phyloP scores from a whole-genome alignment of 441 rosid species.

The Erodium moschatum region DNA sequence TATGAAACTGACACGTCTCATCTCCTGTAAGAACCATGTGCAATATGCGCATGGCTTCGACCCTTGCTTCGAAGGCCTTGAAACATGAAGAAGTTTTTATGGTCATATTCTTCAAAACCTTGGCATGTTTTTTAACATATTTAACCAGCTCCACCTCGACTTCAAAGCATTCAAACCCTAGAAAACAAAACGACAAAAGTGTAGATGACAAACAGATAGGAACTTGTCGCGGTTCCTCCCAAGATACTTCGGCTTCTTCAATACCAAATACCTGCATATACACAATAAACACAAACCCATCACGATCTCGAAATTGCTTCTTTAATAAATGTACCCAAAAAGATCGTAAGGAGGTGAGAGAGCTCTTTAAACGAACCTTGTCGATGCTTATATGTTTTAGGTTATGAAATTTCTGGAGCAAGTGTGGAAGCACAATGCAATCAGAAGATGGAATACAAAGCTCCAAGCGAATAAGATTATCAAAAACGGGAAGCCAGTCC shows the following conservation, averaged over 20 bases:
- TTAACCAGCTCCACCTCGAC: neutral
- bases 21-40: too few relatives aligned
- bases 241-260: neutral
- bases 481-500: neutral
- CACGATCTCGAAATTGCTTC: too few relatives aligned
- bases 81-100: too few relatives aligned
- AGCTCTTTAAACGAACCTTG: neutral
- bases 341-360: too few relatives aligned
- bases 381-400: neutral
- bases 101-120: too few relatives aligned
- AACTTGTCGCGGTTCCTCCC: neutral
- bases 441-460: neutral
- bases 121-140: too few relatives aligned
- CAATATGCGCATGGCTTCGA: too few relatives aligned
- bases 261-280: neutral
- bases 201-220: neutral
- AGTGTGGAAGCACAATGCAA: neutral
- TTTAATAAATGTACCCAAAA: too few relatives aligned
- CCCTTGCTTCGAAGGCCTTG: too few relatives aligned
- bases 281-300: neutral
- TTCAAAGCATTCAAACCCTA: neutral
- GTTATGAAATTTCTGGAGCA: neutral
- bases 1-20: too few relatives aligned
- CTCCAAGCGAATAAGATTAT: neutral
- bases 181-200: neutral